Conservation (phyloP, 2,329 filamentous ascomycete species). For the Penicillium sp. region DNA sequence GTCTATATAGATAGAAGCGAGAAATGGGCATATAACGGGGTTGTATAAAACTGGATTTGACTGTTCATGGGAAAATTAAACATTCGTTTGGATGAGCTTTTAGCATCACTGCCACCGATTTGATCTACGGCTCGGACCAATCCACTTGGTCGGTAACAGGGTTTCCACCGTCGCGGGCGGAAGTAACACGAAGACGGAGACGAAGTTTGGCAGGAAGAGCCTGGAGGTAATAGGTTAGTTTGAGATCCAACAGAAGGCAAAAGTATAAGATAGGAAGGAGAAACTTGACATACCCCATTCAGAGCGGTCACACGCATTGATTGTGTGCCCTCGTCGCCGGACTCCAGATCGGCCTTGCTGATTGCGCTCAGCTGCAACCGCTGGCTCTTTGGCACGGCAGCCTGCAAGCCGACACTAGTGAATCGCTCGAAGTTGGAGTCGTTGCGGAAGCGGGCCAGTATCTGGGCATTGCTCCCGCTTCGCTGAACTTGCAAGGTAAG, state of each 20-base stretch:
- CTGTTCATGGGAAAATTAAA: constrained; percentile 20
- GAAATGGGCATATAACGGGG: not conserved
- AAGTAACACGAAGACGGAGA: constrained; percentile 80
- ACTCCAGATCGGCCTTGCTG: constrained; percentile 71
- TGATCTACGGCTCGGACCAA: constrained; percentile 73
- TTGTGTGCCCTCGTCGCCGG: constrained; percentile 81
- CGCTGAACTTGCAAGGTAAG: constrained; percentile 82
- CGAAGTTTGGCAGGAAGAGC: constrained; percentile 67
- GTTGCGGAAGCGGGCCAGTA: constrained; percentile 82
- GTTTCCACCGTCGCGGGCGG: constrained; percentile 66
- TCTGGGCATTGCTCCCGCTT: constrained; percentile 67
- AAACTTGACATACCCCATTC: constrained; percentile 71
- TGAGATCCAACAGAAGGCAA: constrained; percentile 17
- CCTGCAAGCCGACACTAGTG: constrained; percentile 78
- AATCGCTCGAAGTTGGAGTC: constrained; percentile 63
- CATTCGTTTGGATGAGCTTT: constrained; percentile 15
- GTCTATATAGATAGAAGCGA: constrained; percentile 2
- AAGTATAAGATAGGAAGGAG: not conserved
- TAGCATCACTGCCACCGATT: constrained; percentile 9
- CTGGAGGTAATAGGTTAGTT: constrained; percentile 49
- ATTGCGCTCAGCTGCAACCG: constrained; percentile 90
- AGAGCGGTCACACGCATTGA: constrained; percentile 82
- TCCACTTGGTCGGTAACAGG: constrained; percentile 89
- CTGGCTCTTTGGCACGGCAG: constrained; percentile 93
- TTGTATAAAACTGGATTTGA: constrained; percentile 21